Conservation (phyloP, 495 filamentous ascomycete species). For the Bacidia rubella region DNA sequence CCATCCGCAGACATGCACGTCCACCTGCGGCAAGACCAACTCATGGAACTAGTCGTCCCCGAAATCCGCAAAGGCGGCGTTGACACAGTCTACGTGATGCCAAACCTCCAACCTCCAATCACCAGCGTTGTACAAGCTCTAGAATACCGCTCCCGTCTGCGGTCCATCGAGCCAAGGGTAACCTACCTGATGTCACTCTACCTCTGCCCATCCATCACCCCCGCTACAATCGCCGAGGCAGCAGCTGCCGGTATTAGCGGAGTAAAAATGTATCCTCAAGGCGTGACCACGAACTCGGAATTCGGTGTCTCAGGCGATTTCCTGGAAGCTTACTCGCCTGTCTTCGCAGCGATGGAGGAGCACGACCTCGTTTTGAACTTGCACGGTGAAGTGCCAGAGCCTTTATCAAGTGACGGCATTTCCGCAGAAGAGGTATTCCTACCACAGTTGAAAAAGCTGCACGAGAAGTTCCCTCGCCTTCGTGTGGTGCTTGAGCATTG, state of each 20-base stretch:
- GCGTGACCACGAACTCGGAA: slow-evolving; percentile 1
- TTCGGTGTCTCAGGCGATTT: slow-evolving; percentile 1
- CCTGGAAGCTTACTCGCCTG: slow-evolving; percentile 40
- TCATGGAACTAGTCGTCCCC: slow-evolving; percentile 53
- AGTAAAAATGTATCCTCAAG: slow-evolving; percentile 38
- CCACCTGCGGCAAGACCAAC: neutral
- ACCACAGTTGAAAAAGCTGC: slow-evolving; percentile 35
- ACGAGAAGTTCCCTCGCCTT: slow-evolving; percentile 62
- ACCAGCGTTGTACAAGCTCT: slow-evolving; percentile 61
- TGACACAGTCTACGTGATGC: slow-evolving; percentile 77
- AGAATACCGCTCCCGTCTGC: slow-evolving; percentile 55
- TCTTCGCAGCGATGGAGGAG: slow-evolving; percentile 68
- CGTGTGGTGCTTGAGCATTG: slow-evolving; percentile 70
- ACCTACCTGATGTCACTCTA: slow-evolving; percentile 85
- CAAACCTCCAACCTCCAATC: slow-evolving; percentile 62
- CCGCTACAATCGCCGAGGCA: slow-evolving; percentile 64
- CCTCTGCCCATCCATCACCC: slow-evolving; percentile 63
- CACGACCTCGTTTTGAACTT: slow-evolving; percentile 20
- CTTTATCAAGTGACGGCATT: neutral
- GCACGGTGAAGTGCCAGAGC: neutral
- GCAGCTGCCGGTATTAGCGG: slow-evolving; percentile 50
- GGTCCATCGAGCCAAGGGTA: slow-evolving; percentile 55
- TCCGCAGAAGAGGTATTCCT: slow-evolving; percentile 8
- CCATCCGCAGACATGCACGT: neutral
- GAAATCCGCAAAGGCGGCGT: slow-evolving; percentile 59